phyloP scores from a whole-genome alignment of 371 early-diverging fungal species.

The Saksenaea oblongispora region DNA sequence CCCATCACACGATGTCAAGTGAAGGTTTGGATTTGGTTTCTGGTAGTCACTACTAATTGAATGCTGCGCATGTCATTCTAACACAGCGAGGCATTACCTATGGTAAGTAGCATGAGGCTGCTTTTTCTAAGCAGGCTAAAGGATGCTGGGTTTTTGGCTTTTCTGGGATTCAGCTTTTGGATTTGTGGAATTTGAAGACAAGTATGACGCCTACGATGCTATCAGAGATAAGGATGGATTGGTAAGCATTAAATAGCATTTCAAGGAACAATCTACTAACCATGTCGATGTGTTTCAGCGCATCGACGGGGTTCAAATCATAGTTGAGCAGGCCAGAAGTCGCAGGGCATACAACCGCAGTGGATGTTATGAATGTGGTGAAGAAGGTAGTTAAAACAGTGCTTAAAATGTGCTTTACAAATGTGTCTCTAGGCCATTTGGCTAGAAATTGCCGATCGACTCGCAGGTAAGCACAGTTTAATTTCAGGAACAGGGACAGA shows the following conservation, averaged over 20 bases:
- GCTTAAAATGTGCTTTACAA: not conserved
- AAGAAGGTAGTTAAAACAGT: conserved; percentile 47
- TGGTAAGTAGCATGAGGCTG: no score
- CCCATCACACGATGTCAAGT: conserved; percentile 72
- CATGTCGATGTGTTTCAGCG: not conserved
- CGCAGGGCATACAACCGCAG: conserved; percentile 54
- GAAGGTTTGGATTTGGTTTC: conserved; percentile 44
- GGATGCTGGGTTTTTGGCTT: not conserved
- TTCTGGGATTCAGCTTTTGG: conserved; percentile 45
- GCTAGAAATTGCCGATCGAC: conserved; percentile 64
- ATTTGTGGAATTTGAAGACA: conserved; percentile 64
- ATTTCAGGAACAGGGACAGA: not conserved
- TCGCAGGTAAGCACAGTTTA: not conserved
- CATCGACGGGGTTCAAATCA: conserved; percentile 19
- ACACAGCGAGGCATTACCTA: not conserved
- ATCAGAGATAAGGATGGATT: conserved; percentile 62
- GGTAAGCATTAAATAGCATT: no score
- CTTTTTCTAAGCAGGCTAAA: not conserved
- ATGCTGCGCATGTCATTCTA: conserved; percentile 15
- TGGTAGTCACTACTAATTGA: not conserved
- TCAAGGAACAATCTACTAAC: no score
- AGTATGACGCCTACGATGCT: conserved; percentile 72
- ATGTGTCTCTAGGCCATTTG: conserved; percentile 63
- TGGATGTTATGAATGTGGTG: conserved; percentile 69
- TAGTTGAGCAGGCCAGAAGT: conserved; percentile 68